Conservation (phyloP, 371 early-diverging fungal genomes). For the Coemansia sp. region DNA sequence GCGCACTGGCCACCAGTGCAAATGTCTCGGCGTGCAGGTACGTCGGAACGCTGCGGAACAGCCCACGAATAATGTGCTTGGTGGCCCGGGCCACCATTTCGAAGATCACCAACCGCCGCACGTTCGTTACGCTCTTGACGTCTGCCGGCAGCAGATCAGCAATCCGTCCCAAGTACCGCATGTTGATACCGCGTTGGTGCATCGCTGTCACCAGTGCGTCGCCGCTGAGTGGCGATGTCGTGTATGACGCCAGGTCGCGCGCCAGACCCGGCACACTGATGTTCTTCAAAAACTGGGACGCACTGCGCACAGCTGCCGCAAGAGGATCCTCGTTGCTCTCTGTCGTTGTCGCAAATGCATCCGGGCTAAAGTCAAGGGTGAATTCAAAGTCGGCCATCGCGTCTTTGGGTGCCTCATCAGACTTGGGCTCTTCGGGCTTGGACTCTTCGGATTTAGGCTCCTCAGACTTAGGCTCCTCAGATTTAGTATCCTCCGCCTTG, state of each 20-base stretch:
- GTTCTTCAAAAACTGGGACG: constrained; percentile 73
- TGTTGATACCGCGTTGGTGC: constrained; percentile 95
- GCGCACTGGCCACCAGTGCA: constrained; percentile 81
- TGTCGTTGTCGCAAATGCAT: constrained; percentile 62
- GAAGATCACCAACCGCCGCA: constrained; percentile 54
- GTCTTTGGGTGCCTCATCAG: constrained; percentile 5
- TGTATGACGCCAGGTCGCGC: constrained; percentile 70
- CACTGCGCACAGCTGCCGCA: constrained; percentile 62
- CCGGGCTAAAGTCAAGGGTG: constrained; percentile 75
- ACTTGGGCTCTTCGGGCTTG: constrained; percentile 17
- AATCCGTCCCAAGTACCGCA: constrained; percentile 89
- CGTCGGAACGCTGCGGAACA: constrained; percentile 60
- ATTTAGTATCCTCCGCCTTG: constrained; percentile 35
- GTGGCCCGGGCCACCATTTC: constrained; percentile 86
- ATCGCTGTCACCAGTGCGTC: constrained; percentile 76
- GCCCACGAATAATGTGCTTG: constrained; percentile 79
- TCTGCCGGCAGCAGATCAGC: constrained; percentile 62
- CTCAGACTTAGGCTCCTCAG: neutral
- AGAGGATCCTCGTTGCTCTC: constrained; percentile 15
- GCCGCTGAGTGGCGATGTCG: constrained; percentile 80
- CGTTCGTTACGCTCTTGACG: constrained; percentile 48
- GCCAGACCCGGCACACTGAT: constrained; percentile 72
- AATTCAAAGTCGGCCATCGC: constrained; percentile 56
- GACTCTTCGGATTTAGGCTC: neutral
- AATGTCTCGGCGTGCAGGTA: constrained; percentile 65